Evolutionary conservation across 192 early-diverging fungal species (phyloP).

Genomic region (Kickxella alabastrina): DNA sequence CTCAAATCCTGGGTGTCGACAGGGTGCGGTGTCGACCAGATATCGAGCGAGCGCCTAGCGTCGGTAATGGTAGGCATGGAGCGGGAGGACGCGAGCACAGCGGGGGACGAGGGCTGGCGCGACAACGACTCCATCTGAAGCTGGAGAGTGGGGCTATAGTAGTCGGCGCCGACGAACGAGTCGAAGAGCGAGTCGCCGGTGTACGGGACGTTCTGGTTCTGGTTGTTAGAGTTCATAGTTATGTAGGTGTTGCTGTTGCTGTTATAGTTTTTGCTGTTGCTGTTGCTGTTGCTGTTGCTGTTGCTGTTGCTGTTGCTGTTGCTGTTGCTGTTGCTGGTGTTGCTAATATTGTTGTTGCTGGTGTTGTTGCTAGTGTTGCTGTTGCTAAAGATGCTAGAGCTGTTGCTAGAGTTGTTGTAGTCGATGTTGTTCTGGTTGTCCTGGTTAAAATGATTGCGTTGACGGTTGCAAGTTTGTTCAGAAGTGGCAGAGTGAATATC

Average conservation of each 20-base stretch:
- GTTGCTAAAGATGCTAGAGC: slow-evolving; percentile 1
- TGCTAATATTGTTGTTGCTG: slow-evolving; percentile 4
- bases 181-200: slow-evolving; percentile 15
- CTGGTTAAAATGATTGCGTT: too few species aligned
- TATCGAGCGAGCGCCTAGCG: slow-evolving; percentile 3
- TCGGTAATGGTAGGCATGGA: slow-evolving; percentile 18
- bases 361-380: slow-evolving; percentile 5
- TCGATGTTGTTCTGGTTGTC: too few species aligned
- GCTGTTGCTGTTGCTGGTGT: background rate
- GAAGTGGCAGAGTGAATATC: background rate
- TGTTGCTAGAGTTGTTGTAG: background rate
- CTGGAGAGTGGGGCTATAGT: slow-evolving; percentile 15
- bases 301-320: background rate
- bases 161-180: slow-evolving; percentile 11
- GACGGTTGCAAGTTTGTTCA: background rate
- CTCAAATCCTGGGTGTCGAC: slow-evolving; percentile 1
- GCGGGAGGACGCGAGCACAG: slow-evolving; percentile 1
- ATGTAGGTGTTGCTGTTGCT: background rate
- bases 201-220: background rate
- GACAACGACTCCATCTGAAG: slow-evolving; percentile 7
- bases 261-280: background rate
- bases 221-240: background rate
- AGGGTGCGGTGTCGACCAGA: slow-evolving; percentile 24
- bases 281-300: background rate
- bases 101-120: slow-evolving; percentile 3